A percentile compares a stretch with the other conserved stretches of the same genome.
These are phyloP conservation scores for Yamadazyma tumulicola DNA, from an alignment of 805 yeast genomes.

Conservation along the genomic window DNA sequence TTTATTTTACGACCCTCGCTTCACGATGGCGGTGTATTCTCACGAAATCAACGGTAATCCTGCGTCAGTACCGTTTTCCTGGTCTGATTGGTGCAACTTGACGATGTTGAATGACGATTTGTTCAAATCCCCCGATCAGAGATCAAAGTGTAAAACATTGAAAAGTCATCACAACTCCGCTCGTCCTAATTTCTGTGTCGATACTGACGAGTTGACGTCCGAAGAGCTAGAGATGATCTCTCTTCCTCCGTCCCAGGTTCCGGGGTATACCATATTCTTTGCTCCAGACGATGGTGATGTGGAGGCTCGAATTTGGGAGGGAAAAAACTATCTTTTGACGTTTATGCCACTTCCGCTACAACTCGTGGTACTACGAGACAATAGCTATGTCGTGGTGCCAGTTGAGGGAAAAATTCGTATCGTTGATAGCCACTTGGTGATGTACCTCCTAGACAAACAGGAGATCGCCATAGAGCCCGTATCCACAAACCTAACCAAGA, in stretches of 20 bases:
- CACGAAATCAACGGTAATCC: conserved; percentile 30
- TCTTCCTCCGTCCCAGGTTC: conserved; percentile 28
- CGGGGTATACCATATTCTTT: conserved; percentile 36
- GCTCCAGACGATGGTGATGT: conserved; percentile 29
- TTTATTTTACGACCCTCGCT: conserved; percentile 53
- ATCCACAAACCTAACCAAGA: too few species aligned
- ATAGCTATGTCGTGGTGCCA: too few species aligned
- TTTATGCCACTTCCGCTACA: conserved; percentile 27
- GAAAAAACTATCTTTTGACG: conserved; percentile 26
- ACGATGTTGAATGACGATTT: conserved; percentile 33
- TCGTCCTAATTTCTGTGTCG: conserved; percentile 27
- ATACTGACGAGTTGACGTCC: conserved; percentile 16
- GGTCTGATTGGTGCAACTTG: conserved; percentile 57
- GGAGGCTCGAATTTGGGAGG: conserved; percentile 35
- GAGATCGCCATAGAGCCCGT: too few species aligned
- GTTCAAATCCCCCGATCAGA: conserved; percentile 14
- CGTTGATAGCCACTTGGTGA: too few species aligned
- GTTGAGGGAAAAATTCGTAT: too few species aligned
- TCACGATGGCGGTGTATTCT: conserved; percentile 49
- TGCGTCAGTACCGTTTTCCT: conserved; percentile 37
- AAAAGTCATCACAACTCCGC: conserved; percentile 15
- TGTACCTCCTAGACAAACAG: too few species aligned
- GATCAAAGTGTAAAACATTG: conserved; percentile 21
- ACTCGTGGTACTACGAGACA: conserved; percentile 27
- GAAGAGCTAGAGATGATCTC: too few species aligned